Evolutionary conservation across 2,329 filamentous ascomycete species (phyloP).

Genomic region (Alternaria sp.): DNA sequence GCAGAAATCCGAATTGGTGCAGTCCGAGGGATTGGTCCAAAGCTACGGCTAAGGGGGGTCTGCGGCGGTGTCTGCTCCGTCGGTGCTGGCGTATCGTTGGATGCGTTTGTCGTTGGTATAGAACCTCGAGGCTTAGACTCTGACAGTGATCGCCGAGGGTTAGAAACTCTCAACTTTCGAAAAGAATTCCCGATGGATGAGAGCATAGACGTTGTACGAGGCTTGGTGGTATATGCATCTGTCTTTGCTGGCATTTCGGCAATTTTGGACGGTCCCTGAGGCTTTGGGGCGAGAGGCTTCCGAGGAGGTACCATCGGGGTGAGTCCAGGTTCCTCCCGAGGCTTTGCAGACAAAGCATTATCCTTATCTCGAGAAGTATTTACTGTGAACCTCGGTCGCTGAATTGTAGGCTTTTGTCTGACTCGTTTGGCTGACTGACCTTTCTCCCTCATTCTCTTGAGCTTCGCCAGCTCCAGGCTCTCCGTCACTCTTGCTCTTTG

Average conservation of each 20-base stretch:
- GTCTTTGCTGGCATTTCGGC: background rate
- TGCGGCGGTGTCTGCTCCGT: background rate
- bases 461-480: background rate
- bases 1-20: background rate
- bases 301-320: background rate
- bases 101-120: background rate
- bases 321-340: background rate
- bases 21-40: background rate
- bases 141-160: background rate
- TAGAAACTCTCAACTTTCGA: background rate
- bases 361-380: background rate
- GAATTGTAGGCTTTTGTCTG: background rate
- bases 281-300: background rate
- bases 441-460: background rate
- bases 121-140: background rate
- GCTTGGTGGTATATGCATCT: background rate
- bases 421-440: no score
- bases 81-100: background rate
- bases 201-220: background rate
- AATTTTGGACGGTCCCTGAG: background rate
- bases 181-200: background rate
- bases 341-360: background rate
- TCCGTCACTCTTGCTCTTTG: background rate
- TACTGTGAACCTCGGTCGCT: background rate
- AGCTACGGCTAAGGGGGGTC: background rate